These are phyloP conservation scores for Cryptococcus sp. DNA, from an alignment of 1,284 basidiomycete genomes.

Conservation along the genomic window DNA sequence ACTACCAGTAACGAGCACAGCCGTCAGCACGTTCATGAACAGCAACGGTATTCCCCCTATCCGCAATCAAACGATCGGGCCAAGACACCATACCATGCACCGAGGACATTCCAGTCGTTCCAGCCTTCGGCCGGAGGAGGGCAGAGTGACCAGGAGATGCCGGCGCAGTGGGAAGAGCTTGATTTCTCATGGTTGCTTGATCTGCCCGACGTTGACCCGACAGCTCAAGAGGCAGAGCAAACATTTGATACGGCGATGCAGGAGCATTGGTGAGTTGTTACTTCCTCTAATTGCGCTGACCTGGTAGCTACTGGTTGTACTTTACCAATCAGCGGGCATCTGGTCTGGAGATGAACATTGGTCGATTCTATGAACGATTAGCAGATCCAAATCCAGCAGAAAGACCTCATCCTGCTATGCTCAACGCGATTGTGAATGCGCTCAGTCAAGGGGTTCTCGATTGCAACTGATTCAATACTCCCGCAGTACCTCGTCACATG, in stretches of 20 bases:
- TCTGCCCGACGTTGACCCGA: neutral
- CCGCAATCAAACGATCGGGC: neutral
- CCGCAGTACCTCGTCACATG: constrained; percentile 16
- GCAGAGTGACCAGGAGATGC: constrained; percentile 1
- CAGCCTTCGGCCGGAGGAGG: constrained; percentile 1
- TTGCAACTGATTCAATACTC: neutral
- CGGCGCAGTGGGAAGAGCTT: constrained; percentile 10
- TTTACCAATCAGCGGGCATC: constrained; percentile 13
- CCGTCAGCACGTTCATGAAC: neutral
- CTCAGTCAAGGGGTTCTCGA: neutral
- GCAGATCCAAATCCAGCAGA: constrained; percentile 3
- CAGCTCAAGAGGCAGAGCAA: too few species aligned
- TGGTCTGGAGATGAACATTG: constrained; percentile 17
- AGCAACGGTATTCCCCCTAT: neutral
- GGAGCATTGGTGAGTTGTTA: constrained; percentile 12
- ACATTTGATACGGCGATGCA: constrained; percentile 5
- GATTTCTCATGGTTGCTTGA: constrained; percentile 14
- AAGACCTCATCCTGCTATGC: constrained; percentile 11
- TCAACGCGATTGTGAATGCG: constrained; percentile 13
- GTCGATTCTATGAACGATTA: constrained; percentile 18
- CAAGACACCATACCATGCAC: neutral
- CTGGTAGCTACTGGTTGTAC: constrained; percentile 17
- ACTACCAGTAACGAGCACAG: neutral
- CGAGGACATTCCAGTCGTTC: constrained; percentile 2
- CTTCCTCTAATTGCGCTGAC: too few species aligned